Percentiles rank a stretch among this genome's conserved stretches.
phyloP scores from a whole-genome alignment of 2,329 filamentous ascomycete genomes.

The Penicillium sp. region DNA sequence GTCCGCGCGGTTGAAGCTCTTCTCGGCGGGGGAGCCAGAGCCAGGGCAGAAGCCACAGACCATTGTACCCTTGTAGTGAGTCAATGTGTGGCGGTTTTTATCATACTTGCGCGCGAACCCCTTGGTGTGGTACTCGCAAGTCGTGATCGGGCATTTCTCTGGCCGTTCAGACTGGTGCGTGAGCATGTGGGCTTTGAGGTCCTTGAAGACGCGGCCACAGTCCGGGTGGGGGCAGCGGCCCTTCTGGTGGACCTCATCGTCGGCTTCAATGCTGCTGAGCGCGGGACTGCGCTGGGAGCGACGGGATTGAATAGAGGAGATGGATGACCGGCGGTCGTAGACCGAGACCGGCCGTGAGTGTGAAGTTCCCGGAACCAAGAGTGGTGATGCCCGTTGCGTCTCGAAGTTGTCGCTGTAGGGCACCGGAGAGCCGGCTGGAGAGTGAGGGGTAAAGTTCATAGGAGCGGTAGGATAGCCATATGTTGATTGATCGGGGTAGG shows the following conservation, averaged over 20 bases:
- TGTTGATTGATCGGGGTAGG: constrained; percentile 44
- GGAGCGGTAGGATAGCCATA: constrained; percentile 35
- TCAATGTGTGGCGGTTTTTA: constrained; percentile 92
- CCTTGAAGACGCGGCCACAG: constrained; percentile 86
- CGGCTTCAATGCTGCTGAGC: constrained; percentile 65
- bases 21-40: constrained; percentile 85
- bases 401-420: constrained; percentile 40
- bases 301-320: constrained; percentile 72
- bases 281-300: constrained; percentile 64
- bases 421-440: constrained; percentile 45
- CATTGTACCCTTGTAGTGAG: constrained; percentile 97
- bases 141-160: constrained; percentile 91
- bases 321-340: constrained; percentile 67
- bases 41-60: constrained; percentile 94
- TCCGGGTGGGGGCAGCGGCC: constrained; percentile 80
- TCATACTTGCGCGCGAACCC: constrained; percentile 96
- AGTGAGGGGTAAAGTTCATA: constrained; percentile 40
- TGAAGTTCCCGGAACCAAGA: constrained; percentile 62
- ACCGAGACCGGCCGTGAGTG: constrained; percentile 58
- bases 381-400: constrained; percentile 63
- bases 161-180: constrained; percentile 90
- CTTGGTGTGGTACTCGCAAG: constrained; percentile 89
- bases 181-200: constrained; percentile 91
- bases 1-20: constrained; percentile 93
- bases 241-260: constrained; percentile 68